A percentile compares a stretch with the other conserved stretches of the same genome.
Conservation (phyloP, 2,329 filamentous ascomycete genomes). For the Fusarium pseudocircinatum region DNA sequence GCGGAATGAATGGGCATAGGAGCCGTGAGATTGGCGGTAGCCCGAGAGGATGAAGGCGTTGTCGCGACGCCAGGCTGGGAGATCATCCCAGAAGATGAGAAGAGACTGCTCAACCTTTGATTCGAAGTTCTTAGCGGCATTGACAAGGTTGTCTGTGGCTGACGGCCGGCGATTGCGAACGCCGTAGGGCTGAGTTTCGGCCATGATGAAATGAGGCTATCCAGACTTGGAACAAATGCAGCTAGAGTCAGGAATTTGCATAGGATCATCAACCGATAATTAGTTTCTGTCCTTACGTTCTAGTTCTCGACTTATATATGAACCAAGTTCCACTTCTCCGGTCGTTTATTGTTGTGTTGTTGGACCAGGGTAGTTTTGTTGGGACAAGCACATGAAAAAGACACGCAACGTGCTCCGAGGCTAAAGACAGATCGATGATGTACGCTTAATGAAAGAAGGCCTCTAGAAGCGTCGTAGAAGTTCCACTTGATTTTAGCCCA, state of each 20-base stretch:
- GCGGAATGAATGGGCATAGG: constrained; percentile 56
- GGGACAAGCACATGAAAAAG: constrained; percentile 47
- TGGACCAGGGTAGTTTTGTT: constrained; percentile 43
- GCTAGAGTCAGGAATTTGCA: not conserved
- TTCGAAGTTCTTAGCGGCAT: constrained; percentile 47
- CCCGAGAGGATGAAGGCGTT: constrained; percentile 65
- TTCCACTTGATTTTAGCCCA: constrained; percentile 19
- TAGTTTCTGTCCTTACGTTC: not conserved
- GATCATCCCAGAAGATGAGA: constrained; percentile 66
- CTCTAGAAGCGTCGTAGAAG: constrained; percentile 28
- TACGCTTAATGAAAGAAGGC: not conserved
- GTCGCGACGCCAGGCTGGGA: constrained; percentile 68
- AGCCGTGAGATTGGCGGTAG: constrained; percentile 63
- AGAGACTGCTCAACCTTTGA: constrained; percentile 52
- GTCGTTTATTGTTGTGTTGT: constrained; percentile 33
- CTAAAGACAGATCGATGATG: constrained; percentile 4
- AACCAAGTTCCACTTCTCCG: constrained; percentile 25
- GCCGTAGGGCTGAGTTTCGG: constrained; percentile 10
- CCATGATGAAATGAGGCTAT: constrained; percentile 37
- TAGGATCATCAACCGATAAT: not conserved
- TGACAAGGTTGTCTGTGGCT: constrained; percentile 44
- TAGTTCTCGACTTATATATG: constrained; percentile 14
- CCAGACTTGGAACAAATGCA: not conserved
- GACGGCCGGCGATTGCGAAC: constrained; percentile 44
- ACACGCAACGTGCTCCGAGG: constrained; percentile 37